These are phyloP conservation scores for Phoma sp. DNA, from an alignment of 2,329 filamentous ascomycete genomes.

Conservation along the genomic window DNA sequence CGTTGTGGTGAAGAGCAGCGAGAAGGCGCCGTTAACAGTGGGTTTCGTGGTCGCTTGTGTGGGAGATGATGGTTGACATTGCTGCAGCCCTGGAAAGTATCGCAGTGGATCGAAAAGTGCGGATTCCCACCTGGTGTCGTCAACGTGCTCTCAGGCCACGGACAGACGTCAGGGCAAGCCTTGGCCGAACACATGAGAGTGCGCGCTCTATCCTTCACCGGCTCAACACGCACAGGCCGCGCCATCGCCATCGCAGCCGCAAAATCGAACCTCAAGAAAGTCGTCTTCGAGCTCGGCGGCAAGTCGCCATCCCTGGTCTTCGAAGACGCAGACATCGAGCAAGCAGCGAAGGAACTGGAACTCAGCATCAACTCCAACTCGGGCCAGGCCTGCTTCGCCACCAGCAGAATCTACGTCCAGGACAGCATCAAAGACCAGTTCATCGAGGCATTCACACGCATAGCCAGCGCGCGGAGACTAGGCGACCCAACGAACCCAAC, in stretches of 20 bases:
- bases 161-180: constrained; percentile 79
- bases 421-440: constrained; percentile 54
- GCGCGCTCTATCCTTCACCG: constrained; percentile 83
- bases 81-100: constrained; percentile 73
- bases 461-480: constrained; percentile 23
- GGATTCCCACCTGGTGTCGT: constrained; percentile 81
- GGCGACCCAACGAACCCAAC: constrained; percentile 25
- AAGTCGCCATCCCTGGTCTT: constrained; percentile 85
- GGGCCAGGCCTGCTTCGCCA: constrained; percentile 66
- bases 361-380: constrained; percentile 61
- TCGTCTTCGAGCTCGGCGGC: constrained; percentile 83
- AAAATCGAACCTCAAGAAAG: constrained; percentile 82
- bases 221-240: constrained; percentile 82
- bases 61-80: background rate
- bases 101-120: constrained; percentile 76
- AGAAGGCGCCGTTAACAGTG: constrained; percentile 70
- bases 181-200: constrained; percentile 75
- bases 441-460: constrained; percentile 22
- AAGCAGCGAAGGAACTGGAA: constrained; percentile 64
- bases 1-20: constrained; percentile 38
- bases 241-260: constrained; percentile 76
- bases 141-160: constrained; percentile 79
- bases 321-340: constrained; percentile 78
- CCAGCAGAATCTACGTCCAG: constrained; percentile 63
- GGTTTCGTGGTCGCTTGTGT: background rate